Evolutionary conservation across 2,329 filamentous ascomycete genomes (phyloP).

Genomic region (Fusarium transvaalense): DNA sequence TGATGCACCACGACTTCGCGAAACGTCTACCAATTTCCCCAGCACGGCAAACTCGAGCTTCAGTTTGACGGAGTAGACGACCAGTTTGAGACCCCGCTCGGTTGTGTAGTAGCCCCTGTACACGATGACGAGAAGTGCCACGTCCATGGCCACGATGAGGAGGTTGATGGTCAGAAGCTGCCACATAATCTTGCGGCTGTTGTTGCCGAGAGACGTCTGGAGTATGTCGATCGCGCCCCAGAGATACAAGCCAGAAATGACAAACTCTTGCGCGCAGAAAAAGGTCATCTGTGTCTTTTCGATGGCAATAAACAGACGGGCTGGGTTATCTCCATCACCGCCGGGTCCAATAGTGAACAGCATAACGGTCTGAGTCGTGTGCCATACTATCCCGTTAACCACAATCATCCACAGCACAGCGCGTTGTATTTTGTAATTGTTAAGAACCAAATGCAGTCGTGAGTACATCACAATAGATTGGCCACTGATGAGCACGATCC

Average conservation of each 20-base stretch:
- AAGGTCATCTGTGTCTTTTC: constrained; percentile 27
- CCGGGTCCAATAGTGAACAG: constrained; percentile 6
- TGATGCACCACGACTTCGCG: constrained; percentile 36
- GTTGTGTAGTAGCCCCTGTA: constrained; percentile 14
- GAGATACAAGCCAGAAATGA: constrained; percentile 19
- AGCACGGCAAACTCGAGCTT: constrained; percentile 55
- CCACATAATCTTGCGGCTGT: constrained; percentile 23
- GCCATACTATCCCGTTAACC: constrained; percentile 23
- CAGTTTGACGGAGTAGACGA: constrained; percentile 47
- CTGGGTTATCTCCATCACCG: not conserved
- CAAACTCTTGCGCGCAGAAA: constrained; percentile 26
- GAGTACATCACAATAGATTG: constrained; percentile 25
- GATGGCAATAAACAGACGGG: constrained; percentile 6
- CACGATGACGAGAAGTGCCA: constrained; percentile 31
- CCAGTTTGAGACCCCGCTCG: constrained; percentile 27
- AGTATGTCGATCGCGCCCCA: constrained; percentile 22
- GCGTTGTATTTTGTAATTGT: not conserved
- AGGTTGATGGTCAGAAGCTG: constrained; percentile 32
- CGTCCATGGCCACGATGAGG: constrained; percentile 36
- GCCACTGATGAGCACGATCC: constrained; percentile 19
- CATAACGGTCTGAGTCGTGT: constrained; percentile 19
- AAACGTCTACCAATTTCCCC: constrained; percentile 54
- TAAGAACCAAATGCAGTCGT: constrained; percentile 4
- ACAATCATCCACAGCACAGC: constrained; percentile 30
- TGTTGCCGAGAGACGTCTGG: constrained; percentile 25